Base-by-base conservation (phyloP, 2,329 filamentous ascomycete genomes). In the Diplocarpon mali region DNA sequence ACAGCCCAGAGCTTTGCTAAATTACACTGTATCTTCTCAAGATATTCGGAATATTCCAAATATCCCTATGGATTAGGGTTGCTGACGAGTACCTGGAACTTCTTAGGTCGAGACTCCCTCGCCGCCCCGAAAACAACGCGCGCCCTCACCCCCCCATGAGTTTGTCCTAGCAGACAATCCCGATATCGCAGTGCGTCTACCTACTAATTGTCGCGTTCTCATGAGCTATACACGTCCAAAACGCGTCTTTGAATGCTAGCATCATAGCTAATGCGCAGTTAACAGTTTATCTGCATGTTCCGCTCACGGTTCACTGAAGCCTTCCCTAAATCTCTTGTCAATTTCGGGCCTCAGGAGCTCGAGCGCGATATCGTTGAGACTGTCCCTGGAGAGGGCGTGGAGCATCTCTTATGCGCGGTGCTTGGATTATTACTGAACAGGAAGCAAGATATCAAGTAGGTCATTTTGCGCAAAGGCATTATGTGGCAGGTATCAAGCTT, bases 391-490 rank as follows among this genome's bases (percentile, higher is more conserved):
- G 82, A 93, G 59, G 82, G 89, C 60, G 81, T 85, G 38, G 90
- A 96, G 69, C 76, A 81, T 55, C 78, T 98, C 47, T 72, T 98
- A 20, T 98, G 93, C 70, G 88, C 88, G 51, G 67, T 98, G 53
- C 71, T 98, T 36, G 82, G 85, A 28, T 71, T 98, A 57, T 77
- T 95, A 44, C 72, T 98, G 59, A 98, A 98, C 66, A 82, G 92
- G 65, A 96, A 98, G 72, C 95, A 98, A 64, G 89, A 95, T 67
- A 85, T 96, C 62, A 95, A 98, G 92, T 96, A 77, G 66, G 87
- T 69, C 54, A 34, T 24, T 30, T 46, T 34, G 29, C 20, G 29
- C 30, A 20, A 28, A 38, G 38, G 17, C 3, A 24, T 24, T 24
- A 27, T 35, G 17, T 30, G 14, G 10, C 24, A 27, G 16, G 28